Evolutionary conservation across 495 filamentous ascomycete species (phyloP).

Genomic region (Trichoderma gamsii): DNA sequence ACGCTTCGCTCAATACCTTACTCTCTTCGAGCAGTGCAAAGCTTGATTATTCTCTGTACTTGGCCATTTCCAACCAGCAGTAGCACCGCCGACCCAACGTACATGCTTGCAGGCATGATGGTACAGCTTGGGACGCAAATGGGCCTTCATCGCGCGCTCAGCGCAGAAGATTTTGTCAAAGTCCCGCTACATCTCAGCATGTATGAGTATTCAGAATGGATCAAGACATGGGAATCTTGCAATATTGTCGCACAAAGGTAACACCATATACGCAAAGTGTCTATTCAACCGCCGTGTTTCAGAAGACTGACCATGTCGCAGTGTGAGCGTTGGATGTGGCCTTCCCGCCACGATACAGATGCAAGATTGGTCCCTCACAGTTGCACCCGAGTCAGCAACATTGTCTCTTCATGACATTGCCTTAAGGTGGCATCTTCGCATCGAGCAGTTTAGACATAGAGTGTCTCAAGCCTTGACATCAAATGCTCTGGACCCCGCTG

Average conservation of each 20-base stretch:
- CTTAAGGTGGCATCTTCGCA: conserved; percentile 10
- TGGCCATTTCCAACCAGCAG: conserved; percentile 7
- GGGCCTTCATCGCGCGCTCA: conserved; percentile 3
- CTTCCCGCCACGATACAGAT: background rate
- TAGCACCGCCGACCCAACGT: conserved; percentile 3
- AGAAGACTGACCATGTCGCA: background rate
- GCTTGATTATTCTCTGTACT: background rate
- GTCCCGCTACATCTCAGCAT: conserved; percentile 3
- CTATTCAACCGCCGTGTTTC: background rate
- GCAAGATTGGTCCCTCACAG: conserved; percentile 6
- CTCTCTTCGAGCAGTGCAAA: conserved; percentile 1
- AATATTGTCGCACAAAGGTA: conserved; percentile 11
- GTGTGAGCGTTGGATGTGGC: background rate
- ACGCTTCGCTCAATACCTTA: background rate
- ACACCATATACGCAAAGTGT: background rate
- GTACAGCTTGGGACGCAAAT: conserved; percentile 6
- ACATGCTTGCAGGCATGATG: conserved; percentile 10
- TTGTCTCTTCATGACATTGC: background rate
- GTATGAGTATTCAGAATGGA: background rate
- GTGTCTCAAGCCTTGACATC: background rate
- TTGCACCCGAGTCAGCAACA: conserved; percentile 1
- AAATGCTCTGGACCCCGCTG: conserved; percentile 1
- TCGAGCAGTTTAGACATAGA: background rate
- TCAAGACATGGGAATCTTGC: conserved; percentile 4
- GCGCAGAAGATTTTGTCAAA: conserved; percentile 7